Conservation (phyloP, 257 asterid species). For the Forsythia suspensa region DNA sequence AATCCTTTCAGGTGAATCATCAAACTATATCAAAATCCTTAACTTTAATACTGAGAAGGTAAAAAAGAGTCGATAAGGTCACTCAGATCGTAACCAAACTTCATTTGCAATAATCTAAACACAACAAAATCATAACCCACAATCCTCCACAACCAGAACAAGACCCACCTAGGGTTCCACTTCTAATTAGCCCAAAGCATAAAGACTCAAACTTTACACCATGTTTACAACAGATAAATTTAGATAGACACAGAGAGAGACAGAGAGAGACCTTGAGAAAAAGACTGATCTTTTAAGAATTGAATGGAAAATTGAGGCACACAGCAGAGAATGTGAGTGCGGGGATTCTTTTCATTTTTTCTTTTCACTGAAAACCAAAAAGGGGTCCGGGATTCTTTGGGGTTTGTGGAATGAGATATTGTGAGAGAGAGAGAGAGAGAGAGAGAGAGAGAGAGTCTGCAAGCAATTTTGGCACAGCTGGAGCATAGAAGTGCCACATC, state of each 20-base stretch:
- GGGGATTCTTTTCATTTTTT: background rate
- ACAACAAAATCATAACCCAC: background rate
- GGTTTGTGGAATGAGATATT: background rate
- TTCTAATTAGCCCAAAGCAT: background rate
- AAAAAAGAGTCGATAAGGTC: background rate
- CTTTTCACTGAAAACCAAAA: background rate
- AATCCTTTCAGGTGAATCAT: background rate
- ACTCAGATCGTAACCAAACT: background rate
- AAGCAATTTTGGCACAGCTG: background rate
- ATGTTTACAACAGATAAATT: background rate
- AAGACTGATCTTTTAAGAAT: background rate
- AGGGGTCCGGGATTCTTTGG: background rate
- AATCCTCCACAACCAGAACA: background rate
- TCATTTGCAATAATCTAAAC: background rate
- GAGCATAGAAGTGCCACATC: background rate
- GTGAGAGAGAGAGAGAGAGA: background rate
- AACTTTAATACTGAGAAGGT: background rate
- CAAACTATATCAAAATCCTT: background rate
- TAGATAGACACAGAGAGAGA: background rate
- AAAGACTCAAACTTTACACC: background rate
- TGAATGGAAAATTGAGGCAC: background rate
- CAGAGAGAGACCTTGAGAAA: background rate
- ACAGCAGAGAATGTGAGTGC: background rate
- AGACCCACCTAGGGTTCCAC: background rate
- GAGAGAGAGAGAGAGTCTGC: background rate